Percentiles rank a stretch among this genome's conserved stretches.
These are phyloP conservation scores for Annulohypoxylon stygium DNA, from an alignment of 495 filamentous ascomycete species.

Conservation along the genomic window DNA sequence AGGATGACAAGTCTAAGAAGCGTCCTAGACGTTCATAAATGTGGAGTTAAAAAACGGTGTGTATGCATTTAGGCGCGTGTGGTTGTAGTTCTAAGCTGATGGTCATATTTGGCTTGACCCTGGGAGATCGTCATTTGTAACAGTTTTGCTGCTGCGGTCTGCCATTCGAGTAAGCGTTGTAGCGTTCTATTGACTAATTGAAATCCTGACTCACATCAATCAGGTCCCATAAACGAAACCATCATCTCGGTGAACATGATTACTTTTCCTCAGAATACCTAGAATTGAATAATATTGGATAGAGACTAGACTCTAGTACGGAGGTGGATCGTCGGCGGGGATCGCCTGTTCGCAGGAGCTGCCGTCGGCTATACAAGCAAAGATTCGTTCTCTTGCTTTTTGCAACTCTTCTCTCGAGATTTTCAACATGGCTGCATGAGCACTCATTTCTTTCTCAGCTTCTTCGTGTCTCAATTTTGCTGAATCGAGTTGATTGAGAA, in stretches of 20 bases:
- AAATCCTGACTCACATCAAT: constrained; percentile 9
- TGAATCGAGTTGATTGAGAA: constrained; percentile 38
- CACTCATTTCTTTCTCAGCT: constrained; percentile 39
- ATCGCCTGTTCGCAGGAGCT: neutral
- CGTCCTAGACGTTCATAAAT: constrained; percentile 32
- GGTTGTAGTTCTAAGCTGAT: neutral
- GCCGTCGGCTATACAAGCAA: constrained; percentile 43
- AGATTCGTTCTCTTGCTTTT: constrained; percentile 52
- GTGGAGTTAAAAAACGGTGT: neutral
- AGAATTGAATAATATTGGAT: too few relatives aligned
- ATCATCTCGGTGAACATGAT: too few relatives aligned
- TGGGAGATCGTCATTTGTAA: neutral
- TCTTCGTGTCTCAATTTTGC: constrained; percentile 42
- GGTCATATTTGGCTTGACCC: neutral
- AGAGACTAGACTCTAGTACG: constrained; percentile 24
- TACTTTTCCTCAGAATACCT: too few relatives aligned
- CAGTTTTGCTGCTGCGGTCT: constrained; percentile 4
- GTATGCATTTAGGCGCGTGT: neutral
- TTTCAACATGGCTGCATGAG: constrained; percentile 46
- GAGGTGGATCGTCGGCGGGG: constrained; percentile 35
- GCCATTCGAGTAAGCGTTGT: constrained; percentile 27
- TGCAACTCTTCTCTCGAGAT: constrained; percentile 56
- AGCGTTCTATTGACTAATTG: constrained; percentile 29
- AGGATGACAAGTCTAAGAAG: constrained; percentile 37
- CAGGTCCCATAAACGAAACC: too few relatives aligned